A percentile compares a stretch with the other conserved stretches of the same genome.
Evolutionary conservation across 2,329 filamentous ascomycete genomes (phyloP).

Genomic region (Aspergillus udagawae): DNA sequence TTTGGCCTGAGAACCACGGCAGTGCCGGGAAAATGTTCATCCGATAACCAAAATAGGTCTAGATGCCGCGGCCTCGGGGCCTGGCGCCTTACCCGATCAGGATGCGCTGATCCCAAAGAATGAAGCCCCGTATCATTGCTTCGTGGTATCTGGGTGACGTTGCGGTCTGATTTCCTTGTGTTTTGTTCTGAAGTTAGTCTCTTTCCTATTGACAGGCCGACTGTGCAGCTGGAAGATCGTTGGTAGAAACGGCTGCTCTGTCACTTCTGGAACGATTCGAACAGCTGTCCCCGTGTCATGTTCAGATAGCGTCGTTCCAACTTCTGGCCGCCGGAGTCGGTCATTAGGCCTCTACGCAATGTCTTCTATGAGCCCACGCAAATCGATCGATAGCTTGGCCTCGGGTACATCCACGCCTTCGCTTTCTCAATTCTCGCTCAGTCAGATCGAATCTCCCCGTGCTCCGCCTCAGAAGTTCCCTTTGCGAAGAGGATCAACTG

Average conservation of each 20-base stretch:
- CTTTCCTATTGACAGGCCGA: constrained; percentile 1
- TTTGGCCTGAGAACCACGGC: background rate
- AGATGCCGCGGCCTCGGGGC: constrained; percentile 6
- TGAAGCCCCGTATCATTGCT: constrained; percentile 20
- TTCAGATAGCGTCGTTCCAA: constrained; percentile 29
- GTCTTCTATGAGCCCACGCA: constrained; percentile 59
- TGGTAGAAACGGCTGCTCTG: constrained; percentile 1
- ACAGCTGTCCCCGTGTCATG: constrained; percentile 31
- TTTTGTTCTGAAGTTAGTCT: background rate
- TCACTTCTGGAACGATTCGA: constrained; percentile 5
- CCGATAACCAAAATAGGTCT: constrained; percentile 6
- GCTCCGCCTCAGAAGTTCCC: constrained; percentile 32
- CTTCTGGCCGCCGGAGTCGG: constrained; percentile 30
- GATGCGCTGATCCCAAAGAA: constrained; percentile 14
- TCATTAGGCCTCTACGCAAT: constrained; percentile 47
- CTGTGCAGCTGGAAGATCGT: background rate
- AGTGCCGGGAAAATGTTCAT: constrained; percentile 6
- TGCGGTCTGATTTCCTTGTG: constrained; percentile 5
- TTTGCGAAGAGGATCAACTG: constrained; percentile 69
- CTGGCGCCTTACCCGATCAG: constrained; percentile 27
- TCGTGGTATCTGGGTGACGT: constrained; percentile 12
- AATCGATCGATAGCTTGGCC: constrained; percentile 63
- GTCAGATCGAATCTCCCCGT: constrained; percentile 36
- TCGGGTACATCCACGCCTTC: constrained; percentile 50
- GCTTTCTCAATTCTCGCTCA: constrained; percentile 46